Evolutionary conservation across 306 rosid genomes (phyloP).

Genomic region (Cyamopsis tetragonoloba): DNA sequence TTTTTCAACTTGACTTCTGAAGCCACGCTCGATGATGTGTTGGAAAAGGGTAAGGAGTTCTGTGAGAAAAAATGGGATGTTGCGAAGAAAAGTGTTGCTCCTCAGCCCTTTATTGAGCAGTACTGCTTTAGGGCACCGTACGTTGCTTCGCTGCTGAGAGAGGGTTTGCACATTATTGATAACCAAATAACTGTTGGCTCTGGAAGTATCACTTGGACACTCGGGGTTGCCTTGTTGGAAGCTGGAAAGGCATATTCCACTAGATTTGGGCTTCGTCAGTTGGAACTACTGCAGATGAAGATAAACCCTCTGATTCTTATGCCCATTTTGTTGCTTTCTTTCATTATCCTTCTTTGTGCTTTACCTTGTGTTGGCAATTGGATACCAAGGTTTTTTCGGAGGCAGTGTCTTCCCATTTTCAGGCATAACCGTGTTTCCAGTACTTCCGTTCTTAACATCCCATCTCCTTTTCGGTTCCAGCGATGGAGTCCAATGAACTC

Average conservation of each 20-base stretch:
- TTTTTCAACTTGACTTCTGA: slow-evolving; percentile 84
- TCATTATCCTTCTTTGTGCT: slow-evolving; percentile 65
- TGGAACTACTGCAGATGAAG: slow-evolving; percentile 57
- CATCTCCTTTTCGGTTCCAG: slow-evolving; percentile 74
- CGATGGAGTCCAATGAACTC: slow-evolving; percentile 80
- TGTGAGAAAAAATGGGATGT: slow-evolving; percentile 81
- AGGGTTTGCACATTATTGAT: slow-evolving; percentile 85
- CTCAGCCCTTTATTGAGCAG: slow-evolving; percentile 95
- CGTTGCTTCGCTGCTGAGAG: slow-evolving; percentile 70
- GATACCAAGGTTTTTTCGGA: slow-evolving; percentile 73
- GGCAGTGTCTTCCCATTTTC: slow-evolving; percentile 76
- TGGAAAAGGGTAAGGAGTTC: slow-evolving; percentile 70
- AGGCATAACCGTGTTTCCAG: slow-evolving; percentile 54
- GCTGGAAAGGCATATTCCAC: slow-evolving; percentile 70
- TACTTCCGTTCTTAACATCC: slow-evolving; percentile 68
- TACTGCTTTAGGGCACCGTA: slow-evolving; percentile 98
- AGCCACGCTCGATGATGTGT: slow-evolving; percentile 73
- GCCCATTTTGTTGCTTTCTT: slow-evolving; percentile 54
- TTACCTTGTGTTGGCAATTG: slow-evolving; percentile 58
- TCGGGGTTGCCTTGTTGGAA: slow-evolving; percentile 91
- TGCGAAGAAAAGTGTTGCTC: slow-evolving; percentile 77
- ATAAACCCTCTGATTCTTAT: slow-evolving; percentile 58
- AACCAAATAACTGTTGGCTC: slow-evolving; percentile 74
- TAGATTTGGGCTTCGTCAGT: slow-evolving; percentile 50
- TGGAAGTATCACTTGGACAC: slow-evolving; percentile 96